phyloP scores from a whole-genome alignment of 1,284 basidiomycete genomes.

The Cryptococcus hybrid region DNA sequence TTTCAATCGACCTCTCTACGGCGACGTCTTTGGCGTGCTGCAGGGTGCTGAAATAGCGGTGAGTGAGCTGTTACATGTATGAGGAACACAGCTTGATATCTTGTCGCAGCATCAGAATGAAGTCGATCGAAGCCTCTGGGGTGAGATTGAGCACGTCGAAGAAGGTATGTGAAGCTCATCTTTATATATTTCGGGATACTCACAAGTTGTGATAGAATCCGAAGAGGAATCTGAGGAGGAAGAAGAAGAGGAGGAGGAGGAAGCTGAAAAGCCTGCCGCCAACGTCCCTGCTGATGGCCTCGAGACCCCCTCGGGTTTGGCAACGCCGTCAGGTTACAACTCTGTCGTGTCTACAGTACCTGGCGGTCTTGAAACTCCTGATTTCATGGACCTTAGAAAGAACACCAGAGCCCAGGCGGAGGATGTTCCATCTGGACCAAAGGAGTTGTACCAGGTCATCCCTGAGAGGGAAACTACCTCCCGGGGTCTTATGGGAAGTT shows the following conservation, averaged over 20 bases:
- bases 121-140: slow-evolving; percentile 83
- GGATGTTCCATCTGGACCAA: slow-evolving; percentile 61
- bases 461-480: slow-evolving; percentile 89
- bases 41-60: slow-evolving; percentile 72
- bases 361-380: slow-evolving; percentile 93
- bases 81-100: slow-evolving; percentile 49
- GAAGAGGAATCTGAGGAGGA: slow-evolving; percentile 51
- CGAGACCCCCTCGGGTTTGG: slow-evolving; percentile 87
- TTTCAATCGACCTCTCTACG: slow-evolving; percentile 93
- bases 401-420: slow-evolving; percentile 61
- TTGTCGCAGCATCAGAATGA: slow-evolving; percentile 38
- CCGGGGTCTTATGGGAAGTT: slow-evolving; percentile 93
- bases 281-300: slow-evolving; percentile 68
- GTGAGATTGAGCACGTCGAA: slow-evolving; percentile 86
- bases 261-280: slow-evolving; percentile 62
- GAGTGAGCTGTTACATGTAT: slow-evolving; percentile 39
- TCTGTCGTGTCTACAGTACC: slow-evolving; percentile 94
- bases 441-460: slow-evolving; percentile 87
- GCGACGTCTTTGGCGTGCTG: slow-evolving; percentile 93
- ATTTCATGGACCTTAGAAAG: slow-evolving; percentile 94
- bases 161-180: slow-evolving; percentile 59
- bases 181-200: too few species aligned
- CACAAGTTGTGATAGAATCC: slow-evolving; percentile 4
- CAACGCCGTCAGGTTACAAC: slow-evolving; percentile 89
- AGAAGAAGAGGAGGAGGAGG: slow-evolving; percentile 59